These are phyloP conservation scores for Stachybotrys echinatus DNA, from an alignment of 2,329 filamentous ascomycete genomes.

Conservation along the genomic window DNA sequence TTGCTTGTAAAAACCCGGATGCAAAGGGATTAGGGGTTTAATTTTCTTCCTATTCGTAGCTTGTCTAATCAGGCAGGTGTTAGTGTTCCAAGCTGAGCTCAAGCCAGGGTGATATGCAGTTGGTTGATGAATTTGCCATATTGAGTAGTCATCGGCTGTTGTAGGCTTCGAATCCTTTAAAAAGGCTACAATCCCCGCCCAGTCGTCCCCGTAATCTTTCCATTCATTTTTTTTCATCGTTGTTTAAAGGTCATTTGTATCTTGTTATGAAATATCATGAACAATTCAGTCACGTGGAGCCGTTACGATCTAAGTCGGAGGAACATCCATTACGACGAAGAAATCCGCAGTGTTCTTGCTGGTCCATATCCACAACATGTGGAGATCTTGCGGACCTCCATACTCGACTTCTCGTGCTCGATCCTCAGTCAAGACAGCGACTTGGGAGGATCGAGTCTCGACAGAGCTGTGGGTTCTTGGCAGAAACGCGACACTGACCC, in stretches of 20 bases:
- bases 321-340: conserved; percentile 6
- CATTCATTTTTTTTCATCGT: neutral
- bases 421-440: neutral
- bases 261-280: neutral
- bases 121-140: neutral
- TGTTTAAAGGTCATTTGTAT: neutral
- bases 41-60: no score
- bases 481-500: neutral
- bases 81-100: no score
- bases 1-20: no score
- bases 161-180: neutral
- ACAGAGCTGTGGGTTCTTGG: neutral
- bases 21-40: no score
- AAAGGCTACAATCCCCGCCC: neutral
- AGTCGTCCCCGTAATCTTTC: neutral
- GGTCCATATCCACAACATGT: conserved; percentile 6
- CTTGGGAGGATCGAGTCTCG: neutral
- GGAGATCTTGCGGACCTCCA: conserved; percentile 4
- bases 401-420: conserved; percentile 8
- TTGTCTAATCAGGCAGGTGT: no score
- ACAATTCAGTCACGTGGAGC: conserved; percentile 4
- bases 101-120: neutral
- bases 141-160: neutral
- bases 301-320: conserved; percentile 4
- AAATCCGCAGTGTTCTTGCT: neutral